Conservation (phyloP, 495 filamentous ascomycete species). For the Penicillium lagena region DNA sequence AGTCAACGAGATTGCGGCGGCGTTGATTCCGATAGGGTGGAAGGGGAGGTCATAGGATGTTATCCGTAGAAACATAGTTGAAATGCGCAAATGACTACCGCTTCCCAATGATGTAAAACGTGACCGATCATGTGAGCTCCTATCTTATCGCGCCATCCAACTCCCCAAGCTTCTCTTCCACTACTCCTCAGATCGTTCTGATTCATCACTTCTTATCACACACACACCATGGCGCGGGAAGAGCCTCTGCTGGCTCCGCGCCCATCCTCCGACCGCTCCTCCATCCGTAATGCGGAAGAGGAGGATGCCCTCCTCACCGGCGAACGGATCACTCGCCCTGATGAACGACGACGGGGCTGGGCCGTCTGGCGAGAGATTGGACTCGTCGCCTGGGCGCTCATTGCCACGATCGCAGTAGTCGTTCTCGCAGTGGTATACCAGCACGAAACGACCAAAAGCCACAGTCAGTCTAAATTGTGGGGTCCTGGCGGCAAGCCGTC, state of each 20-base stretch:
- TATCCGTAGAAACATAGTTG: too few species aligned
- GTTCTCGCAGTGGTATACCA: constrained; percentile 70
- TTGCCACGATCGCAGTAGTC: constrained; percentile 76
- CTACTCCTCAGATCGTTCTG: neutral
- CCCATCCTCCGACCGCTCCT: constrained; percentile 38
- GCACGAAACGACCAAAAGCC: constrained; percentile 45
- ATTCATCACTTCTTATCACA: neutral
- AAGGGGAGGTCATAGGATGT: constrained; percentile 37
- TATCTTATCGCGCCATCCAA: neutral
- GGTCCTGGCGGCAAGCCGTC: constrained; percentile 41
- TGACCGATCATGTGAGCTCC: neutral
- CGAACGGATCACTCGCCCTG: constrained; percentile 28
- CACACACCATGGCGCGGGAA: constrained; percentile 32
- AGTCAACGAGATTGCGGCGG: constrained; percentile 74
- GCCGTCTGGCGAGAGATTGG: constrained; percentile 61
- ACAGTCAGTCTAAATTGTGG: constrained; percentile 19
- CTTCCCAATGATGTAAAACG: neutral
- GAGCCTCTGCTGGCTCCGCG: constrained; percentile 40
- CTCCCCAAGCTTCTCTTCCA: neutral
- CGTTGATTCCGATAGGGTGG: constrained; percentile 83
- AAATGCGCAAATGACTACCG: too few species aligned
- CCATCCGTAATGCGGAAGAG: constrained; percentile 46
- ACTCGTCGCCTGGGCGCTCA: constrained; percentile 77
- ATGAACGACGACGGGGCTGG: constrained; percentile 32
- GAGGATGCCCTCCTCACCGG: constrained; percentile 63